Evolutionary conservation across 176 grass and related monocot genomes (phyloP).

Genomic region (Themeda triandra): DNA sequence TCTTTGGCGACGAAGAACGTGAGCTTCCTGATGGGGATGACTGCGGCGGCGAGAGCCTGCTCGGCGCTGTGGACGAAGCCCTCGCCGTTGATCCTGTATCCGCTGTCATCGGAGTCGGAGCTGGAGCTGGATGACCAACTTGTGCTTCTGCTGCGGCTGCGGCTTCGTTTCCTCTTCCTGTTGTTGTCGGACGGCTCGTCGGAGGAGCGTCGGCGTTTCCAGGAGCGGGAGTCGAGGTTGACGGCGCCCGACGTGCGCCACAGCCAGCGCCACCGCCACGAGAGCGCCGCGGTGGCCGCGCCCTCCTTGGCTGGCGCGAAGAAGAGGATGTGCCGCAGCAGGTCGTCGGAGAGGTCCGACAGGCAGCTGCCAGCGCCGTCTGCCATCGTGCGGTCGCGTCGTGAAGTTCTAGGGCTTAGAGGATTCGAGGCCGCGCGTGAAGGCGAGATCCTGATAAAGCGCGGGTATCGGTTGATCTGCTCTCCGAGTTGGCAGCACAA

Average conservation of each 20-base stretch:
- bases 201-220: neutral
- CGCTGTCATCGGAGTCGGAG: too few species aligned
- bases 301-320: neutral
- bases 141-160: too few species aligned
- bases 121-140: neutral
- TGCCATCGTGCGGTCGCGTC: too few species aligned
- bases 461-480: too few species aligned
- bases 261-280: neutral
- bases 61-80: too few species aligned
- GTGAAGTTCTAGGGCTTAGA: too few species aligned
- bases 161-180: too few species aligned
- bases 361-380: neutral
- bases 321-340: neutral
- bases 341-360: neutral
- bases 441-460: too few species aligned
- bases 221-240: conserved; percentile 2
- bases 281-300: conserved; percentile 7
- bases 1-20: neutral
- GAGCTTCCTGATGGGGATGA: neutral
- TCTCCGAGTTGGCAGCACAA: too few species aligned
- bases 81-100: neutral
- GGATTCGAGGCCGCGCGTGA: too few species aligned
- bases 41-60: neutral
- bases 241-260: neutral
- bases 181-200: neutral